Evolutionary conservation across 441 rosid genomes (phyloP).

Genomic region (Populus hybrid): DNA sequence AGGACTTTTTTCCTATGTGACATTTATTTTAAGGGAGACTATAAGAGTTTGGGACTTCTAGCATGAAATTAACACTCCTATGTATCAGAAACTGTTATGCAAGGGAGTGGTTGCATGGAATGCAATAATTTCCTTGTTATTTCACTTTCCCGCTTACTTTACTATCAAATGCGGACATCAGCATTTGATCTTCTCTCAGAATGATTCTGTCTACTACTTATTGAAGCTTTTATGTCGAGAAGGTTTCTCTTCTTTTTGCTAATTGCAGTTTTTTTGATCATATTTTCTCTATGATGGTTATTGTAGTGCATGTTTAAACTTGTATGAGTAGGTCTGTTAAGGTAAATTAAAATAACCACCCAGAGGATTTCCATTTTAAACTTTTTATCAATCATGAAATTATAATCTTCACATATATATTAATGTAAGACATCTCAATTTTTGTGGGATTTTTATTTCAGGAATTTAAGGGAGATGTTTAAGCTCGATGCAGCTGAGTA

Average conservation of each 20-base stretch:
- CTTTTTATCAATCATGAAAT: background rate
- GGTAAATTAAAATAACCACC: background rate
- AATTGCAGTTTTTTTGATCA: background rate
- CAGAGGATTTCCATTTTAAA: background rate
- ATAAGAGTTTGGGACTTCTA: background rate
- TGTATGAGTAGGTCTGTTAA: background rate
- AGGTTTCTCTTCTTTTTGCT: background rate
- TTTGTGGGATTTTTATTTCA: constrained; percentile 29
- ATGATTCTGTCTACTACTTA: background rate
- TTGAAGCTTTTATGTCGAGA: background rate
- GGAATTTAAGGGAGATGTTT: constrained; percentile 98
- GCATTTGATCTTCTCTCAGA: background rate
- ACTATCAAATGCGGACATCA: background rate
- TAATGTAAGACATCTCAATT: constrained; percentile 4
- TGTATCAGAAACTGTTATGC: background rate
- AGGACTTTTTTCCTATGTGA: background rate
- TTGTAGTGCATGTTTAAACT: background rate
- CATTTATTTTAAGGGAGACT: background rate
- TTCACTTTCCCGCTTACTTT: background rate
- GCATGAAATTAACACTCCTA: background rate
- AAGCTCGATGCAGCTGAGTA: constrained; percentile 96
- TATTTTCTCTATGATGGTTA: background rate
- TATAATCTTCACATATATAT: background rate
- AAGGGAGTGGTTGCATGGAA: background rate
- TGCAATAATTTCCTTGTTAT: background rate